Conservation (phyloP, 78 protist species). For the Monosiga brevicollis region DNA sequence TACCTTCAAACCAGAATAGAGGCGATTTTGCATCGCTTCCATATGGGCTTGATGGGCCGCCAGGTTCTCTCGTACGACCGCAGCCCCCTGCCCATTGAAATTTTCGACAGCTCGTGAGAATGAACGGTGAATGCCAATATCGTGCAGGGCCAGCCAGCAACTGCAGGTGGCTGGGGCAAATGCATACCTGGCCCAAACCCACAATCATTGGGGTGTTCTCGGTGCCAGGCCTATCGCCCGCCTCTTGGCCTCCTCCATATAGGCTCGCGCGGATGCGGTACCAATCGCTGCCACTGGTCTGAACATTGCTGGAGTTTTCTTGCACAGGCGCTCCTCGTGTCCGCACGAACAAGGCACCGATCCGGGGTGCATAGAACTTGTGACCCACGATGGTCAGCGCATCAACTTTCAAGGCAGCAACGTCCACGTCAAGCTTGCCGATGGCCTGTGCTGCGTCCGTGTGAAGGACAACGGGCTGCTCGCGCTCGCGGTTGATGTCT, state of each 20-base stretch:
- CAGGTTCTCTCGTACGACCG: too few relatives aligned
- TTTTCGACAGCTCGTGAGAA: too few relatives aligned
- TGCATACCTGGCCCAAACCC: constrained; percentile 31
- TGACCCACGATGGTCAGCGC: constrained; percentile 36
- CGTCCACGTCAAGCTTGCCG: constrained; percentile 34
- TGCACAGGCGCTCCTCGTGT: background rate
- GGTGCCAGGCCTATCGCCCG: constrained; percentile 25
- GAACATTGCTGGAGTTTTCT: too few relatives aligned
- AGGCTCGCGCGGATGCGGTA: background rate
- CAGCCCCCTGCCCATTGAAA: too few relatives aligned
- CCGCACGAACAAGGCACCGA: constrained; percentile 43
- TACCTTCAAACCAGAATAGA: too few relatives aligned
- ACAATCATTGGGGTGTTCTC: constrained; percentile 11
- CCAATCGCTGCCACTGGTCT: too few relatives aligned
- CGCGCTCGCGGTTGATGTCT: background rate
- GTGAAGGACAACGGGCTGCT: constrained; percentile 13
- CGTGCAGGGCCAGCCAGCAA: too few relatives aligned
- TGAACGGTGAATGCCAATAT: too few relatives aligned
- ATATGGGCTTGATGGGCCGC: too few relatives aligned
- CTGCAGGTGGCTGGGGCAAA: too few relatives aligned
- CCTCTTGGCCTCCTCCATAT: constrained; percentile 8
- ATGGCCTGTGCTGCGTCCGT: constrained; percentile 55
- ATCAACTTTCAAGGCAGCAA: constrained; percentile 19
- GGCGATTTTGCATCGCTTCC: too few relatives aligned
- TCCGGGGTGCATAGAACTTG: constrained; percentile 58